A percentile compares a stretch with the other conserved stretches of the same genome.
Conservation (phyloP, 1,284 basidiomycete species). For the Cutaneotrichosporon sp. region DNA sequence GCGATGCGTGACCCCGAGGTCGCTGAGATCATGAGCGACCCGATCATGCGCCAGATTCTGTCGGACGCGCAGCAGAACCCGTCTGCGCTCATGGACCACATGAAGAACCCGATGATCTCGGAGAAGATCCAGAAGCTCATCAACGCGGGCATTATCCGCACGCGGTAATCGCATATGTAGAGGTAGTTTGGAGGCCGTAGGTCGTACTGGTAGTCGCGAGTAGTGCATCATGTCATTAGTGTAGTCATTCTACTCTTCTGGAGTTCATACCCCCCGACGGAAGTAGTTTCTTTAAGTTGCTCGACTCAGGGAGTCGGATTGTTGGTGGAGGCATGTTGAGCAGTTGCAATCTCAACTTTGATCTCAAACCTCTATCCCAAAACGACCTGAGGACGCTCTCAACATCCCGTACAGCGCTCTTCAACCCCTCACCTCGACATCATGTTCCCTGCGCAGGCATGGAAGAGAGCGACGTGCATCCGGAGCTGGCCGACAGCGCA, state of each 20-base stretch:
- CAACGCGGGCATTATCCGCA: slow-evolving; percentile 83
- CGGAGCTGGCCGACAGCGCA: not conserved
- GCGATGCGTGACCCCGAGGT: slow-evolving; percentile 98
- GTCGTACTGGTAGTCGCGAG: not conserved
- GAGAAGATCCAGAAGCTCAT: slow-evolving; percentile 71
- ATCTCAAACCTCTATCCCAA: not conserved
- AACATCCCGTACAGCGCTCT: not conserved
- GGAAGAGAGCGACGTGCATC: not conserved
- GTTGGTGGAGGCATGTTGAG: too few relatives aligned
- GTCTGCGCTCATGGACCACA: slow-evolving; percentile 86
- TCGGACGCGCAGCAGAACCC: slow-evolving; percentile 93
- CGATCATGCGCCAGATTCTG: slow-evolving; percentile 85
- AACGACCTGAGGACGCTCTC: not conserved
- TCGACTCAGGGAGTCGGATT: too few relatives aligned
- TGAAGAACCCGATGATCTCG: slow-evolving; percentile 77
- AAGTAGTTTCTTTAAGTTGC: too few relatives aligned
- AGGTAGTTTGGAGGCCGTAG: not conserved
- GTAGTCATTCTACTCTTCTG: not conserved
- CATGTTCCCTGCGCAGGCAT: not conserved
- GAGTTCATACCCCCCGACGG: too few relatives aligned
- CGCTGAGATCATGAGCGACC: slow-evolving; percentile 60
- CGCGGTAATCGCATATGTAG: slow-evolving; percentile 28
- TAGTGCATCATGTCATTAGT: slow-evolving; percentile 2
- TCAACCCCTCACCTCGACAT: not conserved
- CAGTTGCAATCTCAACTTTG: too few relatives aligned